phyloP scores from a whole-genome alignment of 73 alveolate genomes.

The Paramecium octaurelia region DNA sequence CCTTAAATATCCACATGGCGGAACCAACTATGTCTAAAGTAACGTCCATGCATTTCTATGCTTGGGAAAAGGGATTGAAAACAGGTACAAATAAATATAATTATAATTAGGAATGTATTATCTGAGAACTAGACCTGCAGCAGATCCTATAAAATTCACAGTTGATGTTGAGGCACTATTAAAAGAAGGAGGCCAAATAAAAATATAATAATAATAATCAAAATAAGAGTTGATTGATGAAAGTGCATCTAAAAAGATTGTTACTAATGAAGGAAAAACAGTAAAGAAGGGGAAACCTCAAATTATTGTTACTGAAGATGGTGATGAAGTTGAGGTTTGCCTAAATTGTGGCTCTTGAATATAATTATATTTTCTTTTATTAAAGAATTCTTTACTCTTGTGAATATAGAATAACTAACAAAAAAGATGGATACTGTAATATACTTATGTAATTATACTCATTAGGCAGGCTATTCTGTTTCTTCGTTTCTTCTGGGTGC shows the following conservation, averaged over 20 bases:
- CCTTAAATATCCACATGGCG: constrained; percentile 72
- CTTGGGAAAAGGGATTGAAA: constrained; percentile 87
- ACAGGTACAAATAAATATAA: constrained; percentile 53
- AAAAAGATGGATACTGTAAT: background rate
- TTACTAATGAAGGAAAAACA: background rate
- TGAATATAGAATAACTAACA: background rate
- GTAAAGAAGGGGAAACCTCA: background rate
- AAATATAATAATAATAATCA: background rate
- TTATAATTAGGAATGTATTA: constrained; percentile 90
- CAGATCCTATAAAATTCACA: constrained; percentile 95
- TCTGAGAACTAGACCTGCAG: constrained; percentile 91
- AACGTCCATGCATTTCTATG: constrained; percentile 89
- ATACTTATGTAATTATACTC: background rate
- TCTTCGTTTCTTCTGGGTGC: constrained; percentile 10
- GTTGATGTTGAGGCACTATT: constrained; percentile 81
- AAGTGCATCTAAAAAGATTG: background rate
- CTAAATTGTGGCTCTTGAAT: constrained; percentile 49
- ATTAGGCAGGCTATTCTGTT: constrained; percentile 10
- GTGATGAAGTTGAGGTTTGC: constrained; percentile 29
- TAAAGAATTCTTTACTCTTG: background rate
- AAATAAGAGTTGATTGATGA: constrained; percentile 31
- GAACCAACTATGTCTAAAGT: constrained; percentile 78
- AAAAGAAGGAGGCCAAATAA: constrained; percentile 51
- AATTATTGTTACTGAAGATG: background rate
- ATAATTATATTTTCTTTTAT: background rate